phyloP scores from a whole-genome alignment of 2,329 filamentous ascomycete genomes.

The Phyllosticta ampelicida region DNA sequence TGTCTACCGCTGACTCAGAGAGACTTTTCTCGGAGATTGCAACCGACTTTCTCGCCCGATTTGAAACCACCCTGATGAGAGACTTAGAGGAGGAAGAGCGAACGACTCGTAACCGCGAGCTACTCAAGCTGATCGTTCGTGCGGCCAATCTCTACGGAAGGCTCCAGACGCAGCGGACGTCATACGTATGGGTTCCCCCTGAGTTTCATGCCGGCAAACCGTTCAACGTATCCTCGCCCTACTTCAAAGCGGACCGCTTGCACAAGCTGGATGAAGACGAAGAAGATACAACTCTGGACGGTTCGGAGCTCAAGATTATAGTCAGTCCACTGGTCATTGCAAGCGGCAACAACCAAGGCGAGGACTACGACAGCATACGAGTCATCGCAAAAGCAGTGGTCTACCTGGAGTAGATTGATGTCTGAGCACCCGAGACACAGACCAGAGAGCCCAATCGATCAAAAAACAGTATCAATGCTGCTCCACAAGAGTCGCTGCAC shows the following conservation, averaged over 20 bases:
- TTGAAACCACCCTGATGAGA: not conserved
- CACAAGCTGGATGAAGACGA: conserved; percentile 2
- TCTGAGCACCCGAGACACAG: not conserved
- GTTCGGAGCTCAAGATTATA: not conserved
- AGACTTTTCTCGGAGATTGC: not conserved
- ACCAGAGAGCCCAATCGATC: too few species aligned
- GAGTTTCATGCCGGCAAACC: not conserved
- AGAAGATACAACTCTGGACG: not conserved
- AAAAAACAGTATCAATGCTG: not conserved
- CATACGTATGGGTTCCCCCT: too few species aligned
- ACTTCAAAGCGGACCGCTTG: not conserved
- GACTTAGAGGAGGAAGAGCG: not conserved
- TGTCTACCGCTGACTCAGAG: not conserved
- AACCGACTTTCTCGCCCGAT: too few species aligned
- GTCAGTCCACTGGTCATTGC: not conserved
- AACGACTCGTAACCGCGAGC: not conserved
- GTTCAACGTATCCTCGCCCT: not conserved
- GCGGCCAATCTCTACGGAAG: not conserved
- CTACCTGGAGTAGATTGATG: not conserved
- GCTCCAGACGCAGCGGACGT: not conserved
- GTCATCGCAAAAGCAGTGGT: not conserved
- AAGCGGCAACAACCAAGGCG: not conserved
- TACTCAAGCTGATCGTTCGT: not conserved
- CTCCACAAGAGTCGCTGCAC: not conserved
- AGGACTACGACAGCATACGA: not conserved